Evolutionary conservation across 2,329 filamentous ascomycete genomes (phyloP).

Genomic region (Pseudogymnoascus sp.): DNA sequence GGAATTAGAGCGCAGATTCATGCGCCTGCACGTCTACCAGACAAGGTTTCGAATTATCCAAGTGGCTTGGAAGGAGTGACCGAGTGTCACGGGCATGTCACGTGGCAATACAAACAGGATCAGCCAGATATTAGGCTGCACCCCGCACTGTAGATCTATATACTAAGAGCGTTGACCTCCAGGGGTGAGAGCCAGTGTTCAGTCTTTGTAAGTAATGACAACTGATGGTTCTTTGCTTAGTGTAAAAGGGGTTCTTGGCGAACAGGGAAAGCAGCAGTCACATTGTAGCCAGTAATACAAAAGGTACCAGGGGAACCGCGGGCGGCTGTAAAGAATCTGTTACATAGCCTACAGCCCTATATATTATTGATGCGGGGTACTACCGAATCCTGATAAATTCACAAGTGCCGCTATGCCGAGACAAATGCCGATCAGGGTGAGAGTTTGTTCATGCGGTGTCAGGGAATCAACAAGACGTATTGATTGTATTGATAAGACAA

Average conservation of each 20-base stretch:
- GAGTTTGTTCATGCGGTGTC: constrained; percentile 23
- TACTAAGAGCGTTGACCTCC: neutral
- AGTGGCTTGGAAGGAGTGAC: neutral
- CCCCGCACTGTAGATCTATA: neutral
- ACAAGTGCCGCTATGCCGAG: neutral
- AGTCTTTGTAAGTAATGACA: neutral
- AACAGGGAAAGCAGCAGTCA: no score
- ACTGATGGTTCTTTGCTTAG: neutral
- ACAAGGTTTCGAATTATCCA: neutral
- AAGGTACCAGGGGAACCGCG: neutral
- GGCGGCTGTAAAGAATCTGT: neutral
- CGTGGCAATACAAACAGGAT: neutral
- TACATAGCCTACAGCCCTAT: neutral
- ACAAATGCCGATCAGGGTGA: neutral
- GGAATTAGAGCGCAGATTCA: neutral
- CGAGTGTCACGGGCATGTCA: neutral
- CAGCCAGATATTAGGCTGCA: neutral
- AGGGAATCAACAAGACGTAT: no score
- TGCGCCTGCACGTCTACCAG: neutral
- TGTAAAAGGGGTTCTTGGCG: no score
- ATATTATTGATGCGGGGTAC: neutral
- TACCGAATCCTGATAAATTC: neutral
- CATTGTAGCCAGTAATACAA: no score
- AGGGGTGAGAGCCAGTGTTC: neutral
- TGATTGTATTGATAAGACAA: no score